Evolutionary conservation across 441 rosid genomes (phyloP).

Genomic region (Adansonia madagascariensis): DNA sequence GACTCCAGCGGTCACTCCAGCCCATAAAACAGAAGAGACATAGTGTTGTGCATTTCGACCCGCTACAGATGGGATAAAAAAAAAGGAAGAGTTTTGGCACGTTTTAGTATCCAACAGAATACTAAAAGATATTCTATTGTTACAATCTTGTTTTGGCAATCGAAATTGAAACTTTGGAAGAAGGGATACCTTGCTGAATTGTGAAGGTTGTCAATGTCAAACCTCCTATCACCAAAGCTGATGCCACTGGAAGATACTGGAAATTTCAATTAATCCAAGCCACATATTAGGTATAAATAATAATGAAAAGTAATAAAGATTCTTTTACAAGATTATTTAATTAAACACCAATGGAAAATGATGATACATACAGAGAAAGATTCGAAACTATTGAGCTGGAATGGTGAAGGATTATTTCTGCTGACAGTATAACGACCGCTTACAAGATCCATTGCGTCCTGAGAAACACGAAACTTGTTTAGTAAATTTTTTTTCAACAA

Average conservation of each 20-base stretch:
- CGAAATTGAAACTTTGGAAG: conserved; percentile 2
- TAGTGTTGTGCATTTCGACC: conserved; percentile 78
- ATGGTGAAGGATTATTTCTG: conserved; percentile 68
- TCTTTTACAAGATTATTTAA: background rate
- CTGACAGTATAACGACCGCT: conserved; percentile 84
- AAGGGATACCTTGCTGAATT: conserved; percentile 70
- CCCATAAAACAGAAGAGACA: conserved; percentile 72
- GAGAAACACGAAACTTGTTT: conserved; percentile 31
- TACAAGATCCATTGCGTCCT: conserved; percentile 95
- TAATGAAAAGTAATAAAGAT: background rate
- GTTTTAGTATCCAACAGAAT: background rate
- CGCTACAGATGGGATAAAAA: conserved; percentile 37
- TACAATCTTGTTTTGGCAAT: background rate
- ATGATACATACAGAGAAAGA: conserved; percentile 62
- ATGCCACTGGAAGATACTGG: conserved; percentile 96
- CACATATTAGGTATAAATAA: conserved; percentile 1
- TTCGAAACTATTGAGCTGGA: conserved; percentile 75
- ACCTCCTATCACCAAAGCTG: conserved; percentile 88
- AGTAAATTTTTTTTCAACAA: background rate
- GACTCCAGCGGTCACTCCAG: conserved; percentile 86
- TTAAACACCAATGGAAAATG: background rate
- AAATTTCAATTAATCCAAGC: conserved; percentile 26
- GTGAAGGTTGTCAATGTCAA: conserved; percentile 81
- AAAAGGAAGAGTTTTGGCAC: background rate
- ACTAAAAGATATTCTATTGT: background rate